Percentiles rank a stretch among this genome's conserved stretches.
phyloP scores from a whole-genome alignment of 1,139 yeast species.

The Trichomonascaceae sp. region DNA sequence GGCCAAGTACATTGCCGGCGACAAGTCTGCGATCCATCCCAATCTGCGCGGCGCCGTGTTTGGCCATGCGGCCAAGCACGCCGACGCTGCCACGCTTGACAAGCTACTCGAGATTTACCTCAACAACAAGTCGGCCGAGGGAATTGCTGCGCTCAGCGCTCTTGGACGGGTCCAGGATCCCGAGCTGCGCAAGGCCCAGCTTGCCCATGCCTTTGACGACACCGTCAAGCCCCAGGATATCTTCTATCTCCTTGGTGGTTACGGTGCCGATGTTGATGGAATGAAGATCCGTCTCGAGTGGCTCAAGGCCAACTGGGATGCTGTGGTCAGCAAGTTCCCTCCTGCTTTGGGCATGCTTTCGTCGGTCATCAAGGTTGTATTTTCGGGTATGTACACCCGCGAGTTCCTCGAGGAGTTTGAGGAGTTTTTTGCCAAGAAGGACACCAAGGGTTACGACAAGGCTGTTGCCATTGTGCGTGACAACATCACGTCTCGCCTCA shows the following conservation, averaged over 20 bases:
- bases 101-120: conserved; percentile 50
- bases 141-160: conserved; percentile 58
- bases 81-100: conserved; percentile 46
- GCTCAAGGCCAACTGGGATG: conserved; percentile 65
- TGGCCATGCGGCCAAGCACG: conserved; percentile 51
- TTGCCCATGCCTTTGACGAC: conserved; percentile 42
- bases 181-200: conserved; percentile 45
- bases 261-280: conserved; percentile 52
- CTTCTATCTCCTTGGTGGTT: conserved; percentile 53
- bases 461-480: conserved; percentile 63
- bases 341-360: conserved; percentile 76
- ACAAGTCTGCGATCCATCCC: conserved; percentile 55
- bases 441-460: conserved; percentile 64
- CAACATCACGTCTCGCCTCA: conserved; percentile 44
- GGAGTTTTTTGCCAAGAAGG: conserved; percentile 44
- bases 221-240: conserved; percentile 71
- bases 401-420: conserved; percentile 46
- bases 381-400: conserved; percentile 52
- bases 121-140: conserved; percentile 60
- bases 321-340: conserved; percentile 50
- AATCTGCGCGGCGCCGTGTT: conserved; percentile 66
- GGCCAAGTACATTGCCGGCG: conserved; percentile 48
- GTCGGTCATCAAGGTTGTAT: conserved; percentile 47
- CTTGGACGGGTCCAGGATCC: conserved; percentile 59
- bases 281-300: conserved; percentile 61